Evolutionary conservation across 2,329 filamentous ascomycete species (phyloP), one percentile per base, ranked within the genome.

Genomic region (Aureobasidium lini): DNA sequence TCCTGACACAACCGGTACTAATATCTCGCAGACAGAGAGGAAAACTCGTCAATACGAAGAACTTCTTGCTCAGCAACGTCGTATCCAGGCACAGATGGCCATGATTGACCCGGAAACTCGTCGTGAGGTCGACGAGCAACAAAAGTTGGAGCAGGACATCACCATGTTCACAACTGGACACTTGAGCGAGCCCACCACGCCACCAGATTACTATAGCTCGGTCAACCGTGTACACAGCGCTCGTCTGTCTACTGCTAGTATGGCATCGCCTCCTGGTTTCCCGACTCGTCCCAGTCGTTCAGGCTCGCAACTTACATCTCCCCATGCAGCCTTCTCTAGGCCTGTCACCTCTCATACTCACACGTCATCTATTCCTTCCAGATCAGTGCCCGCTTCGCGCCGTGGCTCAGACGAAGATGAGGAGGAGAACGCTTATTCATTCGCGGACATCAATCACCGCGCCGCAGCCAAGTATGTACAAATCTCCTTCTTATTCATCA

Each of bases 131-230:
- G 83, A 88, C 66, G 91, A 96, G 70, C 85, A 95, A 67, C 85
- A 88, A 60, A 86, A 89, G 71, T 88, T 97, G 77, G 87, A 91
- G 68, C 86, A 90, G 66, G 89, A 94, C 66, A 81, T 95, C 60
- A 67, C 76, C 75, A 69, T 75, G 76, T 77, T 80, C 67, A 75
- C 80, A 62, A 79, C 84, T 62, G 89, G 89, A 57, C 88, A 92
- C 68, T 89, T 95, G 71, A 96, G 90, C 66, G 93, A 97, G 75
- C 94, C 94, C 15, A 96, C 94, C 1, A 99, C 94, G 23, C 94
- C 94, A 23, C 94, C 94, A 34, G 94, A 97, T 73, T 93, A 94
- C 72, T 87, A 95, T 64, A 84, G 84, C 62, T 52, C 57, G 6
- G 31, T 61, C 32, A 56, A 48, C 4, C 66, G 64, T 85, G 88